Conservation (phyloP, 345 rosid species). For the sweet orange (Citrus sinensis) region DVS_A1.0 CM039165.1:13807001-13807500, state of each 20-base stretch:
- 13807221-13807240: background rate
- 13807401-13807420: conserved; percentile 83
- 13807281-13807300: too few relatives aligned
- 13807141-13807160: background rate
- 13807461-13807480: background rate
- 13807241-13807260: background rate
- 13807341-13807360: background rate
- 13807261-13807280: too few relatives aligned
- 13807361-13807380: background rate
- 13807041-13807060: too few relatives aligned
- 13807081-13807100: too few relatives aligned
- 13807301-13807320: background rate
- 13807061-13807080: too few relatives aligned
- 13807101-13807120: background rate
- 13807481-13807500: background rate
- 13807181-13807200: background rate
- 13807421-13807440: conserved; percentile 88
- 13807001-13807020: too few relatives aligned
- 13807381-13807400: conserved; percentile 83
- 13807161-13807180: background rate
- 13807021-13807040: too few relatives aligned
- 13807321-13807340: background rate
- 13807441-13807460: background rate
- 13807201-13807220: background rate
- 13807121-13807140: background rate